Percentiles rank a stretch among this genome's conserved stretches.
Conservation (phyloP, 1,284 basidiomycete genomes). For the Mycosarcoma maydis region DNA sequence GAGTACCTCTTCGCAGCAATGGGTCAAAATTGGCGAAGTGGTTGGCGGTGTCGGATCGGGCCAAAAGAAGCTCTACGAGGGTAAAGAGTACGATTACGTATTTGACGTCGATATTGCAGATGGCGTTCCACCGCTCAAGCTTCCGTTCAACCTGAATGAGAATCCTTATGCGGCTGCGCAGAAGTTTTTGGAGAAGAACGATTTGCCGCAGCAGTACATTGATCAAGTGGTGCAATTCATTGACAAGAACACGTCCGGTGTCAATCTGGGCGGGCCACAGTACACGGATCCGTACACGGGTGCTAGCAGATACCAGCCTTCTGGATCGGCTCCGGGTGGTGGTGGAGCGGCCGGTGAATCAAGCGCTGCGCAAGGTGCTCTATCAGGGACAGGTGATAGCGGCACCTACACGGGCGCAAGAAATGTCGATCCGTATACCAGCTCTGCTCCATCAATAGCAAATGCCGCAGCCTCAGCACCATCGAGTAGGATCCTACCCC, state of each 20-base stretch:
- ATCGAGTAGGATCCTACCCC: conserved; percentile 58
- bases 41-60: conserved; percentile 89
- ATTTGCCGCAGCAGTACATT: conserved; percentile 82
- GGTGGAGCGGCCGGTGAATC: conserved; percentile 46
- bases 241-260: conserved; percentile 81
- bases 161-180: conserved; percentile 92
- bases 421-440: conserved; percentile 53
- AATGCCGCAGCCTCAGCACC: conserved; percentile 41
- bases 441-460: conserved; percentile 42
- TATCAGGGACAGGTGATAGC: conserved; percentile 55
- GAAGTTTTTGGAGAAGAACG: conserved; percentile 83
- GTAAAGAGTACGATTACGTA: conserved; percentile 97
- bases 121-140: conserved; percentile 88
- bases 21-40: conserved; percentile 95
- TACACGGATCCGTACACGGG: conserved; percentile 94
- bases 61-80: conserved; percentile 83
- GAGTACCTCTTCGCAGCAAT: conserved; percentile 76
- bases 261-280: conserved; percentile 74
- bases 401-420: conserved; percentile 68
- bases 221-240: conserved; percentile 95
- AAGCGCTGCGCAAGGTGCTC: conserved; percentile 64
- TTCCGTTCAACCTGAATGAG: conserved; percentile 86
- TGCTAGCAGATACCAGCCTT: conserved; percentile 73
- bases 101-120: conserved; percentile 97
- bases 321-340: conserved; percentile 32